A percentile compares a stretch with the other conserved stretches of the same genome.
Conservation (phyloP, 2,329 filamentous ascomycete species). For the Ascocoryne sarcoides region DNA sequence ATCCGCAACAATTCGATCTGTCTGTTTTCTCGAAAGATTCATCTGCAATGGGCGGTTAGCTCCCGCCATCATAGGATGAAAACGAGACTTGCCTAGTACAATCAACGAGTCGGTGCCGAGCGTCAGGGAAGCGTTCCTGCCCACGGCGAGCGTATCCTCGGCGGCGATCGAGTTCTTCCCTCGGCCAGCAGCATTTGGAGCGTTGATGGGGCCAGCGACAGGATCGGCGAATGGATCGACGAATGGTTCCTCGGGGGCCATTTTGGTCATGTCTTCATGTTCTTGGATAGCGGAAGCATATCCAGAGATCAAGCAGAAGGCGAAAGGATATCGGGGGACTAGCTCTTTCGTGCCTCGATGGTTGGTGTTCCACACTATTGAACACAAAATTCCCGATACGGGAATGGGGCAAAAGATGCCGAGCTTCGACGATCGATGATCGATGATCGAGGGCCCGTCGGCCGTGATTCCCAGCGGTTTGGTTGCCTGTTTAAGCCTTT, state of each 20-base stretch:
- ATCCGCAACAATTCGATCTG: conserved; percentile 45
- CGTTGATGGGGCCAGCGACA: background rate
- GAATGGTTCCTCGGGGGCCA: conserved; percentile 29
- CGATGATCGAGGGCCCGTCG: too few relatives aligned
- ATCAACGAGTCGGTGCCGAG: conserved; percentile 51
- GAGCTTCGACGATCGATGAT: background rate
- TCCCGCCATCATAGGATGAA: background rate
- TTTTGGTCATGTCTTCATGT: background rate
- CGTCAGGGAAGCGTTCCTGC: conserved; percentile 49
- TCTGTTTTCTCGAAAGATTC: conserved; percentile 42
- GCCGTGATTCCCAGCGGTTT: too few relatives aligned
- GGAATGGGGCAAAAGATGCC: background rate
- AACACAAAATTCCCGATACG: background rate
- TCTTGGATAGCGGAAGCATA: background rate
- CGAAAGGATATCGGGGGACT: background rate
- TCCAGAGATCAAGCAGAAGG: background rate
- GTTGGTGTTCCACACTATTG: too few relatives aligned
- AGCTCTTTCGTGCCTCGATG: background rate
- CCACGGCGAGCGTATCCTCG: conserved; percentile 42
- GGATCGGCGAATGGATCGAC: conserved; percentile 29
- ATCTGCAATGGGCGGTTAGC: conserved; percentile 31
- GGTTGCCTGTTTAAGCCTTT: too few relatives aligned
- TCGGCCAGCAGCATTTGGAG: conserved; percentile 13
- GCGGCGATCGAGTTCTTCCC: conserved; percentile 27
- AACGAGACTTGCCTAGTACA: conserved; percentile 40